These are phyloP conservation scores for Corynespora cassiicola DNA, from an alignment of 2,329 filamentous ascomycete genomes.

Conservation along the genomic window DNA sequence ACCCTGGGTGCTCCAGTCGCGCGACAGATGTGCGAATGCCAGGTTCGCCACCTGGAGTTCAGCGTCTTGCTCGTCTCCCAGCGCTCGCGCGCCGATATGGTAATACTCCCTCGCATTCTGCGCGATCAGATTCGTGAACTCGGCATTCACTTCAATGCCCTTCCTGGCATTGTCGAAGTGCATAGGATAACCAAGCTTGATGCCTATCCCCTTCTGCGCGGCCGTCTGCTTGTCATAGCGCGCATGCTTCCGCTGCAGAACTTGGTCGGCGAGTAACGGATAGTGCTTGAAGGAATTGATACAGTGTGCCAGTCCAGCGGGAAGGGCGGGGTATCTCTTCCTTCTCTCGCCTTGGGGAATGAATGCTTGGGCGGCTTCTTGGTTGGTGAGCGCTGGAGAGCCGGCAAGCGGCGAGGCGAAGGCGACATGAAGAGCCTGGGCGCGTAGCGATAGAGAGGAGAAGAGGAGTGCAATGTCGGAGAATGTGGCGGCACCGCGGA, in stretches of 20 bases:
- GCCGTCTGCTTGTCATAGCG: constrained; percentile 10
- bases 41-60: constrained; percentile 8
- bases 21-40: constrained; percentile 11
- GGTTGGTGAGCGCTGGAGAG: constrained; percentile 2
- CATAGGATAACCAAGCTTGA: constrained; percentile 11
- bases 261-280: constrained; percentile 9
- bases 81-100: constrained; percentile 7
- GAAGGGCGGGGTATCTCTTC: constrained; percentile 8
- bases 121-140: constrained; percentile 6
- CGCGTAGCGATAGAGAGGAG: constrained; percentile 9
- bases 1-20: constrained; percentile 12
- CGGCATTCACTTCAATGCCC: constrained; percentile 11
- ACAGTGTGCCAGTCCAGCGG: constrained; percentile 9
- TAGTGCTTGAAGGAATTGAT: constrained; percentile 14
- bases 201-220: constrained; percentile 10
- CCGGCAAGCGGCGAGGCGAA: constrained; percentile 3
- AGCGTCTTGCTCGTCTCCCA: constrained; percentile 8
- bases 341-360: constrained; percentile 5
- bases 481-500: constrained; percentile 7
- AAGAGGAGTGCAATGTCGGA: constrained; percentile 11
- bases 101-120: constrained; percentile 8
- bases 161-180: constrained; percentile 11
- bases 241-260: constrained; percentile 10
- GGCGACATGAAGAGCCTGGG: constrained; percentile 5
- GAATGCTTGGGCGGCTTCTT: constrained; percentile 6